phyloP scores from a whole-genome alignment of 257 asterid species.

The Anisodus acutangulus region DNA sequence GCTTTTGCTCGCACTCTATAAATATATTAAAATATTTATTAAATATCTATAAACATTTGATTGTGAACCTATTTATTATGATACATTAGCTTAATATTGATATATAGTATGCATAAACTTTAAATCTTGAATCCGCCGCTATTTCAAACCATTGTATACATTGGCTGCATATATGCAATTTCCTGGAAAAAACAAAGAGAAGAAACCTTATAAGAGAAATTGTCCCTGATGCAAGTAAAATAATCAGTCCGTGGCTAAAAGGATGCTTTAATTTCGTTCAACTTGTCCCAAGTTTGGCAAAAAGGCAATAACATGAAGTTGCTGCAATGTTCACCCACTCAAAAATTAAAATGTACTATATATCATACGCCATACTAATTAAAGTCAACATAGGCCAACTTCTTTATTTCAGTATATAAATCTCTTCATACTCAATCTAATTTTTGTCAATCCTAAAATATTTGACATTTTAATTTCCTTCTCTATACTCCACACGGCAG shows the following conservation, averaged over 20 bases:
- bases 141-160: not conserved
- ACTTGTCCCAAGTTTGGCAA: constrained; percentile 57
- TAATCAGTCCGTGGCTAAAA: too few species aligned
- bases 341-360: not conserved
- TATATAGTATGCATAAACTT: too few species aligned
- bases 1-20: too few species aligned
- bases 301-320: constrained; percentile 50
- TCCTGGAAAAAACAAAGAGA: not conserved
- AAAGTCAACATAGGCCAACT: constrained; percentile 56
- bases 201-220: not conserved
- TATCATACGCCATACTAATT: constrained; percentile 1
- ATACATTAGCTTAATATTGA: too few species aligned
- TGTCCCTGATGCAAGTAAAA: too few species aligned
- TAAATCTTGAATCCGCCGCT: too few species aligned
- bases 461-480: not conserved
- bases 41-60: too few species aligned
- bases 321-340: constrained; percentile 41
- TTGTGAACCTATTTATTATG: too few species aligned
- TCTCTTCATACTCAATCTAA: constrained; percentile 42
- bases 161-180: not conserved
- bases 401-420: constrained; percentile 35
- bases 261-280: not conserved
- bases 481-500: constrained; percentile 32
- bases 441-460: constrained; percentile 15
- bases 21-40: too few species aligned